phyloP scores from a whole-genome alignment of 805 yeast genomes.

The Pichia insulana region DNA sequence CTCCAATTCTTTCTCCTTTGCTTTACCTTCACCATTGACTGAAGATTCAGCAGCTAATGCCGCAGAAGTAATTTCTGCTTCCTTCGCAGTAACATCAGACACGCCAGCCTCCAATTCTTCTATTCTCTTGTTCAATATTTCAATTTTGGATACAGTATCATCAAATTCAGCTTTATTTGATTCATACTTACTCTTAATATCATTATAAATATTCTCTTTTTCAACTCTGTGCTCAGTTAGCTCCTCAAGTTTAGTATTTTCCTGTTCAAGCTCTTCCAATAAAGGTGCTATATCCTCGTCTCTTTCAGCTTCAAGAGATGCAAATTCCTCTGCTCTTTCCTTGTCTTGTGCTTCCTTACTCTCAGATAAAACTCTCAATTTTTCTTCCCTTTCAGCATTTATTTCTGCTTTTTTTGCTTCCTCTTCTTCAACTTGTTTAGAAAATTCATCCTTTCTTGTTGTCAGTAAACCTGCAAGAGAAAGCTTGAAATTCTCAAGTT shows the following conservation, averaged over 20 bases:
- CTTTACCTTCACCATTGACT: constrained; percentile 5
- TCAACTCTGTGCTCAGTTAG: constrained; percentile 42
- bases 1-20: constrained; percentile 20
- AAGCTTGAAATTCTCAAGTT: constrained; percentile 27
- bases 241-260: constrained; percentile 40
- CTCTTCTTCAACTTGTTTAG: constrained; percentile 31
- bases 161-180: constrained; percentile 34
- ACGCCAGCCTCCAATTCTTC: constrained; percentile 31
- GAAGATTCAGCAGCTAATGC: constrained; percentile 19
- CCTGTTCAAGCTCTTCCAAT: constrained; percentile 42
- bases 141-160: constrained; percentile 37
- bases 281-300: constrained; percentile 48
- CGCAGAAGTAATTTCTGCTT: constrained; percentile 24
- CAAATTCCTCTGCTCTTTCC: constrained; percentile 40
- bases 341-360: constrained; percentile 36
- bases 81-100: constrained; percentile 5
- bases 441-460: constrained; percentile 36
- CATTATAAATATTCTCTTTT: constrained; percentile 35
- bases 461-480: constrained; percentile 32
- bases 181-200: constrained; percentile 38
- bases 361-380: constrained; percentile 34
- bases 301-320: constrained; percentile 39
- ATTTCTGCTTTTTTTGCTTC: constrained; percentile 34
- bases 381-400: constrained; percentile 34
- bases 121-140: constrained; percentile 33